These are phyloP conservation scores for Glomus cerebriforme DNA, from an alignment of 192 early-diverging fungal genomes.

Conservation along the genomic window DNA sequence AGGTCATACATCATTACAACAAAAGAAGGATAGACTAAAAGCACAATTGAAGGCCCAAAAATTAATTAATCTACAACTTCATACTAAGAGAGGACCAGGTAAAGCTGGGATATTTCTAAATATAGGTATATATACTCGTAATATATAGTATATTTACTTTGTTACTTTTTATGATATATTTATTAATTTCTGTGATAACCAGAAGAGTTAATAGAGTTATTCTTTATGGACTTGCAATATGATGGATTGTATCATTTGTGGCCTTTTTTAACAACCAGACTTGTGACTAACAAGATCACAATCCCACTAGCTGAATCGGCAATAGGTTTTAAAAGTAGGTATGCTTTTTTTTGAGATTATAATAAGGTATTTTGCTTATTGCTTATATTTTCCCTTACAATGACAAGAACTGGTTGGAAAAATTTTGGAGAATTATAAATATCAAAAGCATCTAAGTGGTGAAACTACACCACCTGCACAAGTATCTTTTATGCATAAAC, in stretches of 20 bases:
- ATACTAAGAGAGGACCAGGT: slow-evolving; percentile 23
- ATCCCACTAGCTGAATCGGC: slow-evolving; percentile 33
- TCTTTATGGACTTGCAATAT: slow-evolving; percentile 30
- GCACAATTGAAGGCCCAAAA: slow-evolving; percentile 27
- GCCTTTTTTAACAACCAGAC: slow-evolving; percentile 21
- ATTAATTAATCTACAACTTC: slow-evolving; percentile 23
- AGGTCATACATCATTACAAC: slow-evolving; percentile 25
- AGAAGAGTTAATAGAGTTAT: slow-evolving; percentile 28
- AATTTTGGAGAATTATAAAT: slow-evolving; percentile 32
- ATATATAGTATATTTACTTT: slow-evolving; percentile 21
- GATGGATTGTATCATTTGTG: slow-evolving; percentile 29
- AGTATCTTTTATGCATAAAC: slow-evolving; percentile 24
- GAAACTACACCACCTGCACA: slow-evolving; percentile 27
- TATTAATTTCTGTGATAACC: slow-evolving; percentile 24
- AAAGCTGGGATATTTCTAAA: slow-evolving; percentile 33
- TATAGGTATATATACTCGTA: slow-evolving; percentile 32
- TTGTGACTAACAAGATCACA: slow-evolving; percentile 27
- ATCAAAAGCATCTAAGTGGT: neutral
- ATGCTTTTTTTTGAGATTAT: slow-evolving; percentile 25
- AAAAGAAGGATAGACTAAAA: slow-evolving; percentile 25
- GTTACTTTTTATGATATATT: slow-evolving; percentile 19
- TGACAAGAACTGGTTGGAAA: slow-evolving; percentile 29
- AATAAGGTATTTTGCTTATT: slow-evolving; percentile 8
- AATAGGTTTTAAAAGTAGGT: slow-evolving; percentile 32
- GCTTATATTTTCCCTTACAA: slow-evolving; percentile 9